phyloP scores from a whole-genome alignment of 768 basidiomycete species.

The Phaeotremella skinneri region DNA sequence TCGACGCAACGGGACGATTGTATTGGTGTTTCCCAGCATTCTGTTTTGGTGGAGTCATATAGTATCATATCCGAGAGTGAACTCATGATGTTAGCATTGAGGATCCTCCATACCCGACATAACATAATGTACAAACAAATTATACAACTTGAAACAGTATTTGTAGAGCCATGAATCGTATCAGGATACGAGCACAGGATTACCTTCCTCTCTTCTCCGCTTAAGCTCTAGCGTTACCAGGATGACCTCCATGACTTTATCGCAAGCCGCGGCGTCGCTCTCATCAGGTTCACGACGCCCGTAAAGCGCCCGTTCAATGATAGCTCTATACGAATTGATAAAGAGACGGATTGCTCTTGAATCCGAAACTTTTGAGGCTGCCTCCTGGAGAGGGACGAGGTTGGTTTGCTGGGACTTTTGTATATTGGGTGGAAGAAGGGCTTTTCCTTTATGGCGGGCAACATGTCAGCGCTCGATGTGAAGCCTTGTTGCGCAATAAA shows the following conservation, averaged over 20 bases:
- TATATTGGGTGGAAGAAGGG: conserved; percentile 12
- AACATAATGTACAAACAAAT: neutral
- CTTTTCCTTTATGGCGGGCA: conserved; percentile 12
- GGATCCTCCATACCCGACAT: too few species aligned
- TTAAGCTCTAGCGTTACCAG: conserved; percentile 33
- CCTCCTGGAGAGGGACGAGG: conserved; percentile 24
- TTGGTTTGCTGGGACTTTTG: conserved; percentile 19
- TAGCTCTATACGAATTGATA: conserved; percentile 33
- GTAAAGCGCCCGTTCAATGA: conserved; percentile 42
- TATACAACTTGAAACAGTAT: neutral
- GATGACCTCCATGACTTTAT: conserved; percentile 45
- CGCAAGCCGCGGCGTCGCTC: conserved; percentile 39
- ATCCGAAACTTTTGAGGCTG: conserved; percentile 18
- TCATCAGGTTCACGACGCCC: conserved; percentile 43
- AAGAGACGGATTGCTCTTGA: conserved; percentile 31
- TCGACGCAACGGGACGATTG: neutral
- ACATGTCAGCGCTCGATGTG: neutral
- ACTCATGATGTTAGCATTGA: too few species aligned
- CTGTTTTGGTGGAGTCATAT: neutral
- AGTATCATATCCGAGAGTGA: too few species aligned
- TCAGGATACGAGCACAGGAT: neutral
- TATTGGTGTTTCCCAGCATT: neutral
- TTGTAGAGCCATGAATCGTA: neutral
- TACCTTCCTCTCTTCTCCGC: conserved; percentile 15
- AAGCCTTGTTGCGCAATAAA: conserved; percentile 3